Evolutionary conservation across 352 stramenopile species (phyloP), one percentile per base, ranked within the genome.

Genomic region (Pythium phragmitis): DNA sequence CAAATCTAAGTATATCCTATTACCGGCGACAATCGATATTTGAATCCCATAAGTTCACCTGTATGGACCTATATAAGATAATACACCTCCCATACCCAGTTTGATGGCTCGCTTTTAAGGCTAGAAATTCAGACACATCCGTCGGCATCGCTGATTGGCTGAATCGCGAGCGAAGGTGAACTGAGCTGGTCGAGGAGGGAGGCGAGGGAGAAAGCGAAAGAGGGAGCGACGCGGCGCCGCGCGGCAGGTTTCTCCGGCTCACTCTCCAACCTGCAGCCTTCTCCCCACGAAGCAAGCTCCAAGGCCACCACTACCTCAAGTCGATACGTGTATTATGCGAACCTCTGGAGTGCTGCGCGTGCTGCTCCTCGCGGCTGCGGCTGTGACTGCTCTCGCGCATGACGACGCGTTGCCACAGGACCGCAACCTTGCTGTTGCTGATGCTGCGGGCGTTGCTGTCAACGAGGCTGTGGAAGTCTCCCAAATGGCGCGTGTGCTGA

Each of bases 321-420:
- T 21, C 23, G 23, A 36, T 36, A 26, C 26, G 26, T 30, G 26
- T 30, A 77, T 16, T n/a, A 92, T 92, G 83, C 77, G 75, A 60
- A 82, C 83, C 59, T 76, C 75, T 23, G 63, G 63, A 64, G 65
- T 87, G 53, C 72, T 89, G 53, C 82, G 80, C 49, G 48, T 83
- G 46, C 68, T 85, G 28, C 48, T 90, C 61, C 48, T 87, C 21
- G 80, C 83, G 43, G 70, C 75, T 3, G 74, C 79, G 5, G 77
- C 80, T 11, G 54, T 81, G 46, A 76, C 76, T 17, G 71, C 77
- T 28, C 65, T 82, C 12, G 74, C 80, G 11, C 42, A 33, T 19
- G 51, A 57, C 14, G 64, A 56, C 19, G 48, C 76, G 7, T 52
- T 74, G 3, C 47, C 60, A 3, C 53, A 64, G 28, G 41, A 54